Base-by-base conservation (phyloP, 805 yeast genomes). In the Starmerella vaccinii region DNA sequence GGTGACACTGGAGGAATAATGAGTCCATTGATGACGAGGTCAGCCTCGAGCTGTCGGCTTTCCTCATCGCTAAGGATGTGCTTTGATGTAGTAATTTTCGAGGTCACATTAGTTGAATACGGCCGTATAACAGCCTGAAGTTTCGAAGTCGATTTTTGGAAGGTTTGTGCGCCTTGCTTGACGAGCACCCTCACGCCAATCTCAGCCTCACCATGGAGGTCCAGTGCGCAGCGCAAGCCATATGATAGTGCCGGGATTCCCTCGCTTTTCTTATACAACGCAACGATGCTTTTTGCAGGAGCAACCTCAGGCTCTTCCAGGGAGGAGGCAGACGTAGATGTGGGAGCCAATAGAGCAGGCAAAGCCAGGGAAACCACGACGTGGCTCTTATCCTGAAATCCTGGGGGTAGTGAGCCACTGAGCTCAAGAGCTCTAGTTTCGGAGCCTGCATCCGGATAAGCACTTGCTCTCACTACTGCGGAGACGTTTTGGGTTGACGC, bases 41-140 rank as follows among this genome's bases (percentile, higher is more conserved):
- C 35, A 21, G 57, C 47, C 33, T 49, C 53, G n/a, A 59, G 51
- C 23, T 46, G 47, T 7, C 8, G 9, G 16, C 12, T 34, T 12
- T 41, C 45, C n/a, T 16, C 23, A 2, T 26, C 45, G 24, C 19
- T 16, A 10, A 41, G 23, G 19, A 21, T 33, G 24, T 46, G 29
- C 22, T 50, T 47, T 8, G 49, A 15, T 5, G 45, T 43, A 1
- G 27, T 7, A 0, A 39, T 10, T 24, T 44, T 53, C 9, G 53
- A 5, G 18, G 27, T 13, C 7, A 53, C 30, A 5, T 34, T 21
- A 1, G 45, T 23, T 15, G 77, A 71, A 19, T 72, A 77, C 3
- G 85, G 86, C 56, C 77, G 81, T 4, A 84, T 56, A 0, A 70
- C 63, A 15, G 80, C 60, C 0, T 70, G 60, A 1, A 70, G 55